Conservation (phyloP, 257 asterid genomes). For the Solanum pimpinellifolium region DNA sequence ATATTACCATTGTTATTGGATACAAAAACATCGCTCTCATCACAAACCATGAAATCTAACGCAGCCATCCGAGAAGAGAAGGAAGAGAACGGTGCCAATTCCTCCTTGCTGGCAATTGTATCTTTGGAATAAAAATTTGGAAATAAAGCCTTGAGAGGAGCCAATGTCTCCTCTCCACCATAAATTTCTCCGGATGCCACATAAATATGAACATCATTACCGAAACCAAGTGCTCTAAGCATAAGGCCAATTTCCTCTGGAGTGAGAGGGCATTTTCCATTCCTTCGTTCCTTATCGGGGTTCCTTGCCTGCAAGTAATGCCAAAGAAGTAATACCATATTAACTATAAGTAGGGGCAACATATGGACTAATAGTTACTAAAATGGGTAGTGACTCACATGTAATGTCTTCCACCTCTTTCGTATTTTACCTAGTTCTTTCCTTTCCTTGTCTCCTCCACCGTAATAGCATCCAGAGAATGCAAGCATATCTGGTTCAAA, state of each 20-base stretch:
- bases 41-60: slow-evolving; percentile 64
- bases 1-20: slow-evolving; percentile 77
- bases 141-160: slow-evolving; percentile 58
- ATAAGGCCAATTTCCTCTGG: slow-evolving; percentile 75
- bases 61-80: slow-evolving; percentile 85
- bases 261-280: slow-evolving; percentile 61
- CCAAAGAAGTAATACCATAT: background rate
- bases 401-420: slow-evolving; percentile 61
- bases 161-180: slow-evolving; percentile 56
- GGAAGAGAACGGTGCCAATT: slow-evolving; percentile 41
- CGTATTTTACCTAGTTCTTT: slow-evolving; percentile 41
- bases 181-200: slow-evolving; percentile 77
- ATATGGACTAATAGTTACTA: background rate
- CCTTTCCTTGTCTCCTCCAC: slow-evolving; percentile 55
- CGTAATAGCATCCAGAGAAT: slow-evolving; percentile 72
- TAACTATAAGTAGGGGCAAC: background rate
- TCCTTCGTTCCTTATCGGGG: slow-evolving; percentile 59
- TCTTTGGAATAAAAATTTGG: slow-evolving; percentile 66
- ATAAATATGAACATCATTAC: slow-evolving; percentile 54
- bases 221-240: slow-evolving; percentile 70
- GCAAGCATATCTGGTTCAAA: slow-evolving; percentile 85
- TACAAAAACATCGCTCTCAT: slow-evolving; percentile 66
- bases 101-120: slow-evolving; percentile 51
- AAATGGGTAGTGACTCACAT: slow-evolving; percentile 24
- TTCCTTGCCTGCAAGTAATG: slow-evolving; percentile 28